Evolutionary conservation across 768 basidiomycete species (phyloP).

Genomic region (Hydnum rufescens): DNA sequence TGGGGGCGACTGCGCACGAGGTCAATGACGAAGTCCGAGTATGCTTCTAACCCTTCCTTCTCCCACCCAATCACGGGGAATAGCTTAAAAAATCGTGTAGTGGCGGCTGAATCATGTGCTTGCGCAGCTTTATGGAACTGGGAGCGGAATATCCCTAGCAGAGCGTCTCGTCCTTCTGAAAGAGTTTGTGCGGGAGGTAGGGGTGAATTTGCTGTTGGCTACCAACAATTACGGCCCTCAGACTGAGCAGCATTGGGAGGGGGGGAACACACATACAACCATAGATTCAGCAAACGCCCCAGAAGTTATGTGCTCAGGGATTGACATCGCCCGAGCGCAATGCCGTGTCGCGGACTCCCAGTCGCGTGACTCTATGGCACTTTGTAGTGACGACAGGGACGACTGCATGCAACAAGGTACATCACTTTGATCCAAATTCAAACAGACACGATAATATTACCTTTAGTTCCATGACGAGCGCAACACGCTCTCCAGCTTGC

Average conservation of each 20-base stretch:
- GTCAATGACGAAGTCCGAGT: constrained; percentile 83
- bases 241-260: neutral
- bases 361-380: constrained; percentile 58
- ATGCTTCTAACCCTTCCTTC: constrained; percentile 72
- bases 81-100: constrained; percentile 88
- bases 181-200: constrained; percentile 73
- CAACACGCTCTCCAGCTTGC: constrained; percentile 79
- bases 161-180: constrained; percentile 45
- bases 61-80: constrained; percentile 95
- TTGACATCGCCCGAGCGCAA: constrained; percentile 75
- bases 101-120: constrained; percentile 64
- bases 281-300: constrained; percentile 73
- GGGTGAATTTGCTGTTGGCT: constrained; percentile 86
- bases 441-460: constrained; percentile 22
- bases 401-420: constrained; percentile 27
- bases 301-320: constrained; percentile 56
- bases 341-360: constrained; percentile 92
- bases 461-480: constrained; percentile 90
- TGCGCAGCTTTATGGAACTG: constrained; percentile 69
- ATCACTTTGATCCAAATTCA: neutral
- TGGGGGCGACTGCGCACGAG: constrained; percentile 64
- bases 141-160: constrained; percentile 57
- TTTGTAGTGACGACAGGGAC: constrained; percentile 36
- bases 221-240: constrained; percentile 7
- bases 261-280: constrained; percentile 39